phyloP scores from a whole-genome alignment of 208 protist species.

The Leishmania arabica region DNA sequence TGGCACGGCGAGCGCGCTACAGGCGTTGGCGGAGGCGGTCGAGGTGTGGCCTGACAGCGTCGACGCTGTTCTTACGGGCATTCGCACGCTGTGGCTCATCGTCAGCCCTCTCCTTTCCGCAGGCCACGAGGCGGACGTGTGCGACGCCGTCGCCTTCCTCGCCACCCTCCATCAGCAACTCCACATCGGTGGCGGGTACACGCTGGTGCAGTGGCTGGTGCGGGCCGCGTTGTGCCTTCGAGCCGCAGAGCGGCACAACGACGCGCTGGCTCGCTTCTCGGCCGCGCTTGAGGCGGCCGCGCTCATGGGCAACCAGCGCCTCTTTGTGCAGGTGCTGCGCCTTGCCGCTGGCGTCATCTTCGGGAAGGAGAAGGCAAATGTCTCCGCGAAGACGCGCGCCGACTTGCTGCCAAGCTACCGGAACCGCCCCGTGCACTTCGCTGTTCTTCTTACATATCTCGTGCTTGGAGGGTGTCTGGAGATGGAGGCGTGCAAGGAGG shows the following conservation, averaged over 20 bases:
- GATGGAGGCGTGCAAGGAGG: constrained; percentile 22
- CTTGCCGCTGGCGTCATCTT: constrained; percentile 27
- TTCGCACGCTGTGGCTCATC: constrained; percentile 67
- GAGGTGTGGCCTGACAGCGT: constrained; percentile 67
- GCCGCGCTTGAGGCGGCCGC: constrained; percentile 48
- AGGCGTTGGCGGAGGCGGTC: constrained; percentile 64
- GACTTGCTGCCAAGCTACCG: constrained; percentile 23
- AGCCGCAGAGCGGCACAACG: constrained; percentile 44
- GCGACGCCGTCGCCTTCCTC: constrained; percentile 71
- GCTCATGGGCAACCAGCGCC: constrained; percentile 52
- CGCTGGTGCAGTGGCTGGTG: constrained; percentile 71
- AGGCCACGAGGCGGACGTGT: constrained; percentile 46
- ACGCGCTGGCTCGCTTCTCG: constrained; percentile 51
- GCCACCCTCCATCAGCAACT: constrained; percentile 71
- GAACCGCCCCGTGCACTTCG: constrained; percentile 28
- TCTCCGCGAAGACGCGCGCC: constrained; percentile 23
- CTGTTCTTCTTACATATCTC: constrained; percentile 44
- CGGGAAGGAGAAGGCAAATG: constrained; percentile 22
- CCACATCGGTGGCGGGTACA: constrained; percentile 61
- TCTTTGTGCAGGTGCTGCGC: constrained; percentile 78
- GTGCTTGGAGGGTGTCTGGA: constrained; percentile 37
- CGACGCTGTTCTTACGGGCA: constrained; percentile 44
- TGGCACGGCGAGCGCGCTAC: constrained; percentile 54
- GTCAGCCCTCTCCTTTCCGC: constrained; percentile 47
- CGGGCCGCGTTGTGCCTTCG: constrained; percentile 69